Base-by-base conservation (phyloP, 805 yeast species). In the Tetrapisispora namnaoensis region DNA sequence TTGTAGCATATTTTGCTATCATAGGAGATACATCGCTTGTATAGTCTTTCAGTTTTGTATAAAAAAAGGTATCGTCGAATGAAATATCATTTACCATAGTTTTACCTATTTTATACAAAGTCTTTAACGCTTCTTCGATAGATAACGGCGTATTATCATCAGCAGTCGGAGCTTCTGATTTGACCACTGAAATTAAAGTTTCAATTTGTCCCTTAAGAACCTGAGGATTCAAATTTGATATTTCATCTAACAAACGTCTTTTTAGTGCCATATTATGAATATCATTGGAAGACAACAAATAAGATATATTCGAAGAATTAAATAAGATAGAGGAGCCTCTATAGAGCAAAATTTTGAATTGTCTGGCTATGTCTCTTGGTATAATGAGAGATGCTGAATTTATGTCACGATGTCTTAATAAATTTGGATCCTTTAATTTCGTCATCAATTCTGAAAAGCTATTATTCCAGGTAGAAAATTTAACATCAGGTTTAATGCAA, bases 1-100 rank as follows among this genome's bases (percentile, higher is more conserved):
- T 80, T 9, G 79, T 67, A 0, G 90, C 75, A 59, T 81, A 85
- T 56, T 73, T 79, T 0, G 91, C 82, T 55, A 82, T 87, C 10
- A 57, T 39, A 1, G 86, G 78, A 2, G 76, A 64, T 0, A 91
- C 91, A 1, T 58, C 55, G 0, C 68, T 53, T 0, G 83, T 76
- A 27, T 82, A 65, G 1, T 65, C 60, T 41, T 70, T 66, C 44
- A 87, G 61, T 14, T 68, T 65, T 9, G 74, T 73, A 16, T 69
- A 54, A 52, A 82, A 78, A 3, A 54, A 49, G 1, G 57, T 58
- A 10, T 68, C 70, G 21, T 71, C 70, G n/a, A 66, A 63, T 3
- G 79, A 75, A 18, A 77, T 65, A 32, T 70, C 66, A 3, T 76
- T 77, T 1, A 77, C 74, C 49, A 75, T 72, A 41, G 74, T 74